Conservation (phyloP, 305 asterid genomes). For the Caryopteris hybrid region DNA sequence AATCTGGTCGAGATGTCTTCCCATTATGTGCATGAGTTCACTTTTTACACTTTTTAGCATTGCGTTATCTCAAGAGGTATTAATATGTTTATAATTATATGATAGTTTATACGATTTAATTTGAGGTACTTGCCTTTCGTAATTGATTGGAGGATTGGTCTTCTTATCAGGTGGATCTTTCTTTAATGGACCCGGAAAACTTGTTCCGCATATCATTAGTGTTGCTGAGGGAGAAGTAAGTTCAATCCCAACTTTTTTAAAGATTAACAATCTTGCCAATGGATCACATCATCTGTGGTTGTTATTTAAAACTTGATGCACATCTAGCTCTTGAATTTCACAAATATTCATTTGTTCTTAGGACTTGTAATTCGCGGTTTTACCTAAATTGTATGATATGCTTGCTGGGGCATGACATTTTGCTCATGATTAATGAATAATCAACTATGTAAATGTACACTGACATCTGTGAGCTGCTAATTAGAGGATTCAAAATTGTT, state of each 20-base stretch:
- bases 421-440: background rate
- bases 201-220: constrained; percentile 17
- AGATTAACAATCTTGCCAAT: background rate
- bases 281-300: background rate
- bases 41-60: background rate
- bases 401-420: background rate
- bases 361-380: too few relatives aligned
- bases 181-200: constrained; percentile 8
- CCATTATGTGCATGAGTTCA: background rate
- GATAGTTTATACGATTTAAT: background rate
- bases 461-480: background rate
- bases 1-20: background rate
- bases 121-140: background rate
- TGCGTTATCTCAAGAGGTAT: background rate
- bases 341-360: background rate
- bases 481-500: background rate
- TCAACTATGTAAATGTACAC: background rate
- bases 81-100: background rate
- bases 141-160: constrained; percentile 8
- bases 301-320: background rate
- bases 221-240: constrained; percentile 30
- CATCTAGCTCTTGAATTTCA: background rate
- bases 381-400: background rate
- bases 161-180: constrained; percentile 24
- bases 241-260: constrained; percentile 1